Percentiles rank a stretch among this genome's conserved stretches.
Conservation (phyloP, 1,139 yeast genomes). For the Torulaspora pretoriensis region DNA sequence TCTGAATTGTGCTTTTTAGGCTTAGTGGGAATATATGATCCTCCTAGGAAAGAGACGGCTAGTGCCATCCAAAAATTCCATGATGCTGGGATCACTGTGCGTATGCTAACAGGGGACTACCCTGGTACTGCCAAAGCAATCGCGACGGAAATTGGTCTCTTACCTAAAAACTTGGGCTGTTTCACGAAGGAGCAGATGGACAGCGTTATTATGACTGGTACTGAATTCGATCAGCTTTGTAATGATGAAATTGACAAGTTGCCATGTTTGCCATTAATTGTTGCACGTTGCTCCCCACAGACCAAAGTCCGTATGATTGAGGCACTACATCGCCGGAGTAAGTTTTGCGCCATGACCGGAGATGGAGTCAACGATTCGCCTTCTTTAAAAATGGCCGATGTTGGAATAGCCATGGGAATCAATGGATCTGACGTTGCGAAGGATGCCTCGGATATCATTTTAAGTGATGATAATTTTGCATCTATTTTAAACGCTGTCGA, state of each 20-base stretch:
- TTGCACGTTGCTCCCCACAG: slow-evolving; percentile 96
- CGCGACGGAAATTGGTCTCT: slow-evolving; percentile 86
- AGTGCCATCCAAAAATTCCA: slow-evolving; percentile 68
- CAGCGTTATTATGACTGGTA: slow-evolving; percentile 75
- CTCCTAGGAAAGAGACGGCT: slow-evolving; percentile 85
- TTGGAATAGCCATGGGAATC: slow-evolving; percentile 96
- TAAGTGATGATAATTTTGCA: slow-evolving; percentile 93
- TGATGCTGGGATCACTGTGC: slow-evolving; percentile 91
- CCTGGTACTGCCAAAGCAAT: slow-evolving; percentile 89
- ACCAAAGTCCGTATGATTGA: slow-evolving; percentile 90
- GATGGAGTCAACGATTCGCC: slow-evolving; percentile 99
- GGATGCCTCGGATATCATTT: slow-evolving; percentile 97
- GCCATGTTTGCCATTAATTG: slow-evolving; percentile 77
- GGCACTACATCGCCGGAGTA: slow-evolving; percentile 88
- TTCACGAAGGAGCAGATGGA: slow-evolving; percentile 69
- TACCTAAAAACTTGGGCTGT: slow-evolving; percentile 65
- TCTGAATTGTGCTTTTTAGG: slow-evolving; percentile 78
- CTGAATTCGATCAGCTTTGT: slow-evolving; percentile 64
- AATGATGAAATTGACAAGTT: slow-evolving; percentile 68
- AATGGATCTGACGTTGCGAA: slow-evolving; percentile 98
- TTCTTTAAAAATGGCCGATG: slow-evolving; percentile 92
- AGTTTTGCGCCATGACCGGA: slow-evolving; percentile 98
- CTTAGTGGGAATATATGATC: slow-evolving; percentile 91
- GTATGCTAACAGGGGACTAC: slow-evolving; percentile 98
- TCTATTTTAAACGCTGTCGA: slow-evolving; percentile 90